Evolutionary conservation across 257 asterid species (phyloP).

Genomic region (Fraxinus excelsior): DNA sequence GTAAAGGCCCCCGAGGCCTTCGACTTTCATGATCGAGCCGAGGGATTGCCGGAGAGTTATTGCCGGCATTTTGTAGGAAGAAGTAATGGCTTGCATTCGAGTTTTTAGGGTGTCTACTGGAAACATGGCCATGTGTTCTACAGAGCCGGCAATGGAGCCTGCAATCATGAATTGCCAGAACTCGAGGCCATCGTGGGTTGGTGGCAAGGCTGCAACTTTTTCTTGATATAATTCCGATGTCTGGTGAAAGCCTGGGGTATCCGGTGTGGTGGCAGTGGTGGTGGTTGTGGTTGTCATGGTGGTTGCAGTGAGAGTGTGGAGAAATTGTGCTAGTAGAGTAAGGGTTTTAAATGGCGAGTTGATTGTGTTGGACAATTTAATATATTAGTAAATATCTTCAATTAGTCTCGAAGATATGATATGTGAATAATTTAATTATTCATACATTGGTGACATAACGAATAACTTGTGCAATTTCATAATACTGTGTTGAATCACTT

Average conservation of each 20-base stretch:
- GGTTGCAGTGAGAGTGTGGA: constrained; percentile 21
- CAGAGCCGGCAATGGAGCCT: constrained; percentile 63
- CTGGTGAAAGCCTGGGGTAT: constrained; percentile 10
- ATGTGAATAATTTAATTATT: too few species aligned
- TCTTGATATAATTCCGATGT: constrained; percentile 16
- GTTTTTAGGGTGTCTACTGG: constrained; percentile 67
- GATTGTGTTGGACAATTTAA: background rate
- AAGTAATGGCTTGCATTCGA: constrained; percentile 59
- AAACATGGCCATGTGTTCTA: constrained; percentile 72
- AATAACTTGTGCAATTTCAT: background rate
- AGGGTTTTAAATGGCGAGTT: constrained; percentile 29
- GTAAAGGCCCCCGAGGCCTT: constrained; percentile 47
- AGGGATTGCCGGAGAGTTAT: constrained; percentile 46
- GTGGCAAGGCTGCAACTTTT: constrained; percentile 21
- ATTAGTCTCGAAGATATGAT: too few species aligned
- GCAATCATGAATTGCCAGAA: constrained; percentile 70
- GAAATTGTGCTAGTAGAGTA: constrained; percentile 16
- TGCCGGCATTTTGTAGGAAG: constrained; percentile 35
- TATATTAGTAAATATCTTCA: background rate
- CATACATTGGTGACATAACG: too few species aligned
- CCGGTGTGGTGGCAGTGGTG: constrained; percentile 16
- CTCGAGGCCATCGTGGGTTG: constrained; percentile 48
- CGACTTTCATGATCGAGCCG: constrained; percentile 44
- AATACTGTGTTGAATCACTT: too few species aligned
- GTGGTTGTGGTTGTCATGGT: constrained; percentile 35